Evolutionary conservation across 345 rosid species (phyloP), one percentile per base, ranked within the genome.

Genomic region (Populus alba): DNA sequence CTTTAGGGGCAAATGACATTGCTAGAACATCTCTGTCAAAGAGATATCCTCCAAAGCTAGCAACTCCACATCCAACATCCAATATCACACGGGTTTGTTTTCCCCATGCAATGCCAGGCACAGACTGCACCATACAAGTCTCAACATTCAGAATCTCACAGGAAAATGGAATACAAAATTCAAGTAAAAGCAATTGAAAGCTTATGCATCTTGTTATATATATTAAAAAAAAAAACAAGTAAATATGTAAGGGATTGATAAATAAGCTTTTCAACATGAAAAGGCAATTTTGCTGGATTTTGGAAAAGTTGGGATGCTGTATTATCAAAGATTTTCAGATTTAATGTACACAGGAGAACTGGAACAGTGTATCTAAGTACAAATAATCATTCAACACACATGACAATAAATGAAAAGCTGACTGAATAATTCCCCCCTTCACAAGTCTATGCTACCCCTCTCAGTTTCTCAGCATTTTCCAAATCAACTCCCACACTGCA

Each of bases 31-130:
- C 91, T 86, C 93, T 88, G 77, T 95, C 97, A 79, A 95, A 95
- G 47, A 97, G 97, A 82, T 77, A 96, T 74, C 97, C 99, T 75
- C 99, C 99, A 79, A 97, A 92, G 81, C 98, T 94, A 74, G 99
- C 98, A 85, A 94, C 98, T 62, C 99, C 99, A 82, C 98, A 97
- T 82, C 99, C 99, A 83, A 97, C 98, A 81, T 97, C 98, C 88
- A 97, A 86, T 66, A 92, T 70, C 61, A 97, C 97, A 18, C 98
- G 95, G 63, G 98, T 77, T 23, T 80, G 89, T 73, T 88, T 92
- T 78, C 98, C 97, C 98, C 98, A 96, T 27, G 89, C 90, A 72
- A 96, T 82, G 68, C 82, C 97, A 79, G 90, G 87, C 73, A 92
- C 91, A 84, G 97, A 87, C 99, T 95, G 90, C 80, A 90, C 35